These are phyloP conservation scores for Aureobasidium sp. DNA, from an alignment of 2,329 filamentous ascomycete genomes.

Conservation along the genomic window DNA sequence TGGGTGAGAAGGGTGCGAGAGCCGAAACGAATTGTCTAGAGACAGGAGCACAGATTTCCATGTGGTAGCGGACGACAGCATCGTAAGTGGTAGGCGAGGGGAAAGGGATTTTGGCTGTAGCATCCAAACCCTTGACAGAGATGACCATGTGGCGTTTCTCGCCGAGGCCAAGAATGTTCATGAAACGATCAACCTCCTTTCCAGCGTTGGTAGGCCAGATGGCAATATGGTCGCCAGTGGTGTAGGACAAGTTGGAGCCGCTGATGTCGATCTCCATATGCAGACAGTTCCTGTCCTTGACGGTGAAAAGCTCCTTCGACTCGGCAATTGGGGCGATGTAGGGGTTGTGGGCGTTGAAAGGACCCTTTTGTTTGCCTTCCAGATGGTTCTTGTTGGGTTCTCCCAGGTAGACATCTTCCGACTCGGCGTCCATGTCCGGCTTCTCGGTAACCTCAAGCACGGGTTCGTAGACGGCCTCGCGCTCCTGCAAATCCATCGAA, in stretches of 20 bases:
- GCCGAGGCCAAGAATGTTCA: constrained; percentile 66
- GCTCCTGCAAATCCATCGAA: constrained; percentile 84
- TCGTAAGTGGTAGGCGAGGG: constrained; percentile 96
- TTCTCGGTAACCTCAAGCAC: constrained; percentile 71
- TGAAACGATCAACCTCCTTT: constrained; percentile 81
- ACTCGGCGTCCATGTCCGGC: constrained; percentile 58
- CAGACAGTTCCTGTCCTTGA: constrained; percentile 86
- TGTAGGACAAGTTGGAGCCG: constrained; percentile 82
- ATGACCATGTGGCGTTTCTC: constrained; percentile 76
- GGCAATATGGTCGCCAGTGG: constrained; percentile 94
- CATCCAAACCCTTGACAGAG: constrained; percentile 81
- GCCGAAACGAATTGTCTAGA: constrained; percentile 91
- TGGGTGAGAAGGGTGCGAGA: constrained; percentile 80
- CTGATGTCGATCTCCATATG: constrained; percentile 93
- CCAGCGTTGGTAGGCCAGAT: constrained; percentile 96
- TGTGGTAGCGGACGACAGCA: constrained; percentile 84
- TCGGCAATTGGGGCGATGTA: constrained; percentile 87
- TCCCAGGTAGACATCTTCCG: constrained; percentile 79
- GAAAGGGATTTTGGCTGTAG: constrained; percentile 95
- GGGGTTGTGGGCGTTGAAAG: constrained; percentile 83
- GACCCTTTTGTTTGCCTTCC: constrained; percentile 72
- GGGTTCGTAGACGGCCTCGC: constrained; percentile 92
- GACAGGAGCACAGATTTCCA: constrained; percentile 91
- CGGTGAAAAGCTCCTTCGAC: constrained; percentile 82
- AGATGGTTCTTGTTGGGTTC: constrained; percentile 80